Evolutionary conservation across 306 rosid genomes (phyloP), one percentile per base, ranked within the genome.

Genomic region (Abrus pulchellus): DNA sequence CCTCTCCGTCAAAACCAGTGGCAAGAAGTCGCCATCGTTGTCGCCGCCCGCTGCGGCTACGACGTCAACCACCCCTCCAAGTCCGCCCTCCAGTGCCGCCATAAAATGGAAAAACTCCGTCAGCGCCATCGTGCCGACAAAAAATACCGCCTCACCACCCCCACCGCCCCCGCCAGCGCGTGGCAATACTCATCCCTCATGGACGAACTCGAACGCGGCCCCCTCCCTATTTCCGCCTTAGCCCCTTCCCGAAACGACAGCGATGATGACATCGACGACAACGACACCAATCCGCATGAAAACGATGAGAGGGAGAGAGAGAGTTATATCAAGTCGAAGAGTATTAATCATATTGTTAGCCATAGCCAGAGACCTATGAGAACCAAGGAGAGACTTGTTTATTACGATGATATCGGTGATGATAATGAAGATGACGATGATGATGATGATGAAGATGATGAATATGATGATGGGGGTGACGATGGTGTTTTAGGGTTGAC

Each of bases 31-130:
- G 94, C 99, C 57, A 91, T 89, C 44, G 79, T 91, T 13, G 96
- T 95, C 38, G 97, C 98, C 70, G 92, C 93, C 3, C 87, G 93
- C 1, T 90, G 98, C 85, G 96, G 97, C 43, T 90, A 90, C 86
- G 88, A 85, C 68, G 48, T 77, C 86, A 75, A 74, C 54, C 80
- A 90, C 20, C 92, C 89, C 5, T 85, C 93, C 64, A 93, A 93
- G 79, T 80, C 94, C 60, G 79, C 94, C 65, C 78, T 83, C 11
- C 98, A 93, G 72, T 91, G 98, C 87, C 98, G 98, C 60, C 98
- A 93, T 83, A 93, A 93, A 84, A 93, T 93, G 90, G 98, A 93
- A 88, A 93, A 93, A 88, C 97, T 93, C 86, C 98, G 97, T 49
- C 97, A 90, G 70, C 95, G 98, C 12, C 87, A 84, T 82, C 97